Conservation (phyloP, 1,284 basidiomycete species). For the Cryptococcus neoformans region DNA sequence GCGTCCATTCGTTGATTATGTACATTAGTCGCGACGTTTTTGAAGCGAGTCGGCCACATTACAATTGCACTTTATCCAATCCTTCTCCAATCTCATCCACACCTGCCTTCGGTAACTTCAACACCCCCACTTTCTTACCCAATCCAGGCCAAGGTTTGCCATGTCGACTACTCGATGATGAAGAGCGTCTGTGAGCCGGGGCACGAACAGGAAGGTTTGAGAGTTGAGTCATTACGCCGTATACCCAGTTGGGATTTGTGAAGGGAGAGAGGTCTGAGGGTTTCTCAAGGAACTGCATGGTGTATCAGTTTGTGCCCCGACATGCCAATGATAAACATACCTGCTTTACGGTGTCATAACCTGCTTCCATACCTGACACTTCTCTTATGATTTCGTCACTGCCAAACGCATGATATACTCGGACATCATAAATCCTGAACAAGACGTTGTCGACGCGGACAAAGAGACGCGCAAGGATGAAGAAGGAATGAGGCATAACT, state of each 20-base stretch:
- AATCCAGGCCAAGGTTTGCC: constrained; percentile 76
- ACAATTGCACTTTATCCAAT: constrained; percentile 3
- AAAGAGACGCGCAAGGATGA: constrained; percentile 88
- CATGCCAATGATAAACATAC: constrained; percentile 34
- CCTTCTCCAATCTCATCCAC: constrained; percentile 3
- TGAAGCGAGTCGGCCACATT: too few species aligned
- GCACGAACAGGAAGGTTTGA: constrained; percentile 8
- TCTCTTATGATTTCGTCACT: constrained; percentile 66
- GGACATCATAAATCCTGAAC: constrained; percentile 85
- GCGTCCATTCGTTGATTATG: neutral
- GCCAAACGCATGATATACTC: constrained; percentile 81
- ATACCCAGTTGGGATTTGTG: constrained; percentile 84
- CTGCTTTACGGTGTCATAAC: constrained; percentile 73
- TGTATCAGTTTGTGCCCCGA: neutral
- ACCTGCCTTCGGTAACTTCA: constrained; percentile 17
- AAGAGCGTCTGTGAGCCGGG: constrained; percentile 47
- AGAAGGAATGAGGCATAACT: constrained; percentile 96
- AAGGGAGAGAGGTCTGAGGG: constrained; percentile 83
- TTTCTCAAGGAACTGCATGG: constrained; percentile 66
- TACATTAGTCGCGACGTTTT: neutral
- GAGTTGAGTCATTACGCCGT: constrained; percentile 59
- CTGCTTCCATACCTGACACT: constrained; percentile 81
- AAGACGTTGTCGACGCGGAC: constrained; percentile 93
- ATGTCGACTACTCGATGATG: constrained; percentile 49
- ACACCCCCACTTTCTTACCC: constrained; percentile 45